Conservation (phyloP, 1,284 basidiomycete species). For the Veloporphyrellus conicus region DNA sequence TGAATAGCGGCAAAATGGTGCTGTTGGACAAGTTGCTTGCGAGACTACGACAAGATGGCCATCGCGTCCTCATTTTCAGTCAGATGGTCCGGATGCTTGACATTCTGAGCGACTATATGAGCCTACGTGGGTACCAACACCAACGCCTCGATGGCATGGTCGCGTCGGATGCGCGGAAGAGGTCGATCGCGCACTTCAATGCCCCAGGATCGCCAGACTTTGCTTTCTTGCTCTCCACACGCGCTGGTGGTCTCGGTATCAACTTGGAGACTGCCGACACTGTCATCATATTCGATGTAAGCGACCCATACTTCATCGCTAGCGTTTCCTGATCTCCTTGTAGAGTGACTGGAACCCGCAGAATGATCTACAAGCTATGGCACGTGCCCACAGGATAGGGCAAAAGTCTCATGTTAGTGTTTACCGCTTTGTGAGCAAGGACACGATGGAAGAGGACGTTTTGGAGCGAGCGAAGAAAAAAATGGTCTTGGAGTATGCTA, state of each 20-base stretch:
- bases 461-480: conserved; percentile 98
- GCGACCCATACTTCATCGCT: conserved; percentile 31
- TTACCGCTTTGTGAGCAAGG: conserved; percentile 97
- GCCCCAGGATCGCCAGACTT: conserved; percentile 91
- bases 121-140: conserved; percentile 85
- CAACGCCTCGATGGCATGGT: conserved; percentile 97
- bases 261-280: conserved; percentile 98
- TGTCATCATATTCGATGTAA: conserved; percentile 97
- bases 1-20: conserved; percentile 98
- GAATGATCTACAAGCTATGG: conserved; percentile 99
- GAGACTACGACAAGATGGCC: conserved; percentile 85
- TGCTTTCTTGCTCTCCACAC: conserved; percentile 93
- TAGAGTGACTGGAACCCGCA: conserved; percentile 96
- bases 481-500: conserved; percentile 99
- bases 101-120: conserved; percentile 97
- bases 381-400: conserved; percentile 93
- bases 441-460: conserved; percentile 98
- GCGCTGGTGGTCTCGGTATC: conserved; percentile 97
- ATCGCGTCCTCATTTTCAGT: conserved; percentile 97
- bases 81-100: conserved; percentile 99
- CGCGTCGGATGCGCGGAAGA: conserved; percentile 87
- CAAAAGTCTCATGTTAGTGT: conserved; percentile 98
- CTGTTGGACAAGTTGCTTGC: conserved; percentile 91
- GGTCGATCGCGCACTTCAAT: conserved; percentile 97
- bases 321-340: conserved; percentile 17